These are phyloP conservation scores for Fusarium sp. DNA, from an alignment of 2,329 filamentous ascomycete genomes.

Conservation along the genomic window DNA sequence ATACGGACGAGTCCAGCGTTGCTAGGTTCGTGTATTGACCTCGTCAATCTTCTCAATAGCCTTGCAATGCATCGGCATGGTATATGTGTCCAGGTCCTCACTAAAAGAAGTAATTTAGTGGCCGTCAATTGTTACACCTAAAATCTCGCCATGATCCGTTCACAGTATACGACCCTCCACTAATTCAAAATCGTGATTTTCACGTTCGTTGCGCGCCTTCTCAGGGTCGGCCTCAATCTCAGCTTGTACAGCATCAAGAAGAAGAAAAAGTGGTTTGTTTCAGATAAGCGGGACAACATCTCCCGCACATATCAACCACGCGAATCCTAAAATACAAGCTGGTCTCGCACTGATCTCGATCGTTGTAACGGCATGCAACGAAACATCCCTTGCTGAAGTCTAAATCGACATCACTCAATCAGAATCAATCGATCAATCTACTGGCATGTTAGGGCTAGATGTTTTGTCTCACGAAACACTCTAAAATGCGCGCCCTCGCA, in stretches of 20 bases:
- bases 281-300: background rate
- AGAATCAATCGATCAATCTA: background rate
- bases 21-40: background rate
- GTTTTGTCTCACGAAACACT: background rate
- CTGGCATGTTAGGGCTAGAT: conserved; percentile 16
- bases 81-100: background rate
- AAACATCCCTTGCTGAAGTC: conserved; percentile 13
- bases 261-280: background rate
- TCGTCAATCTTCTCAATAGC: background rate
- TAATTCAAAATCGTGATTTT: too few relatives aligned
- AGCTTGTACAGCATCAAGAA: background rate
- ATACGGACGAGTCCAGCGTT: background rate
- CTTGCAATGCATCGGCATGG: background rate
- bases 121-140: background rate
- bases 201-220: background rate
- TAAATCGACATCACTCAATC: background rate
- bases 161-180: too few relatives aligned
- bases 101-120: background rate
- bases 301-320: background rate
- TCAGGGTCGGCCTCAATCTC: background rate
- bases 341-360: conserved; percentile 19
- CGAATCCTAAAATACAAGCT: background rate
- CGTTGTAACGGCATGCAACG: conserved; percentile 13
- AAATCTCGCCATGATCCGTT: background rate
- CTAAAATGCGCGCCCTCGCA: conserved; percentile 13